Conservation (phyloP, 768 basidiomycete species). For the Leccinum subgranulosum region DNA sequence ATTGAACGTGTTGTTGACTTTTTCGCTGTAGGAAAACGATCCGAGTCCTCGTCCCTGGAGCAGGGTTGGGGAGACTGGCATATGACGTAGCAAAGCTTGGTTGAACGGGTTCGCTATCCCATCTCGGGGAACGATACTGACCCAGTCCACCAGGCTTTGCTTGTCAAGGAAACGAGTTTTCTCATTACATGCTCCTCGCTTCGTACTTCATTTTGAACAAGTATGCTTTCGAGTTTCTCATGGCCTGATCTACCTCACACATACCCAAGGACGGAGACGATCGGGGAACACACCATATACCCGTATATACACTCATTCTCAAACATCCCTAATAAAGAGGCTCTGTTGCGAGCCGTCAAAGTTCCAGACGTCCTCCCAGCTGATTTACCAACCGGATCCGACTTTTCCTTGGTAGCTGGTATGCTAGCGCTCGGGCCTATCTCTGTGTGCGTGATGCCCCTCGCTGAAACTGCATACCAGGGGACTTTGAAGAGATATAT, state of each 20-base stretch:
- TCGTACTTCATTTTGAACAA: slow-evolving; percentile 87
- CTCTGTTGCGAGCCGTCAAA: slow-evolving; percentile 62
- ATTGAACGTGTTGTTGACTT: background rate
- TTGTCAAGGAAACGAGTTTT: slow-evolving; percentile 95
- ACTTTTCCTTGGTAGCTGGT: slow-evolving; percentile 88
- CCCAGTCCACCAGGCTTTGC: slow-evolving; percentile 59
- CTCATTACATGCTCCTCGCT: slow-evolving; percentile 89
- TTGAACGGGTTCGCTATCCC: slow-evolving; percentile 29
- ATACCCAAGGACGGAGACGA: slow-evolving; percentile 52
- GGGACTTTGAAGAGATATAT: slow-evolving; percentile 94
- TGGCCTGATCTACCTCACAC: background rate
- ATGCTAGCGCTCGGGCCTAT: slow-evolving; percentile 14
- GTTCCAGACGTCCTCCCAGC: slow-evolving; percentile 87
- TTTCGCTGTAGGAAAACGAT: slow-evolving; percentile 42
- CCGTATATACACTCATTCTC: slow-evolving; percentile 94
- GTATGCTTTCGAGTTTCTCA: slow-evolving; percentile 37
- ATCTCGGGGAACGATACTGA: background rate
- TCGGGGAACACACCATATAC: slow-evolving; percentile 73
- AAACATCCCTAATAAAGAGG: slow-evolving; percentile 57
- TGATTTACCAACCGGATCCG: slow-evolving; percentile 56
- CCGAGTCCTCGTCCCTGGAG: slow-evolving; percentile 84
- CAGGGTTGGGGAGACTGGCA: slow-evolving; percentile 84
- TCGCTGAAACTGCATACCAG: slow-evolving; percentile 32
- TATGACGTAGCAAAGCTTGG: slow-evolving; percentile 85
- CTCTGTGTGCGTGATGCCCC: background rate